These are phyloP conservation scores for Globisporangium canariense DNA, from an alignment of 352 stramenopile genomes.

Conservation along the genomic window DNA sequence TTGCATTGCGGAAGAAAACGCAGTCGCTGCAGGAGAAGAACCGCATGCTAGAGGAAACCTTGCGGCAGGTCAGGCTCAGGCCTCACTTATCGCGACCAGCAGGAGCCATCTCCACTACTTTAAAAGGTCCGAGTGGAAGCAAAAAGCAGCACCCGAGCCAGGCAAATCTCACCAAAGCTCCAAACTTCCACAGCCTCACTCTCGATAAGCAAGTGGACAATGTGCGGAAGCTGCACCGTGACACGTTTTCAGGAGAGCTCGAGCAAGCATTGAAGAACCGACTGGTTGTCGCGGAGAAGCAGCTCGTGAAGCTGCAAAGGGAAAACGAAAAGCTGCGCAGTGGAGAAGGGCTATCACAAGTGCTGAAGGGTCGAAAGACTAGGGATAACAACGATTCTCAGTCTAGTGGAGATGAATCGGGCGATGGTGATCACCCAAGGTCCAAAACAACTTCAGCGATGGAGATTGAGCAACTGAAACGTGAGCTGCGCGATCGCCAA, in stretches of 20 bases:
- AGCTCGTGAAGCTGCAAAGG: slow-evolving; percentile 59
- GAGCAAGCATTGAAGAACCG: slow-evolving; percentile 72
- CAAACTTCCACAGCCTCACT: slow-evolving; percentile 25
- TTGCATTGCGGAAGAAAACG: slow-evolving; percentile 67
- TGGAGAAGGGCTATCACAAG: not conserved
- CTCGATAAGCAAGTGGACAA: slow-evolving; percentile 42
- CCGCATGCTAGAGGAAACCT: slow-evolving; percentile 55
- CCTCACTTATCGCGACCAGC: slow-evolving; percentile 11
- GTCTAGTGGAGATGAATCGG: slow-evolving; percentile 19
- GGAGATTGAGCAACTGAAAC: slow-evolving; percentile 58
- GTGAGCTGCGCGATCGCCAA: slow-evolving; percentile 76
- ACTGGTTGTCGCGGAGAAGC: slow-evolving; percentile 65
- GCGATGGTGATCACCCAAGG: slow-evolving; percentile 20
- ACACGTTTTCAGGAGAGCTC: slow-evolving; percentile 51
- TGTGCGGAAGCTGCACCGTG: slow-evolving; percentile 45
- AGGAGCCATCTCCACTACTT: not conserved
- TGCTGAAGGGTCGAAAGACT: slow-evolving; percentile 7
- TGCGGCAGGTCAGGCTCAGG: slow-evolving; percentile 29
- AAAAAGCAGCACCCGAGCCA: slow-evolving; percentile 7
- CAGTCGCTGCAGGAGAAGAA: slow-evolving; percentile 71
- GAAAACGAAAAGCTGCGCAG: slow-evolving; percentile 64
- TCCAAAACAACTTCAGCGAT: slow-evolving; percentile 17
- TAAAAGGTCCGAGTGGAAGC: slow-evolving; percentile 14
- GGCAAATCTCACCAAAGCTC: slow-evolving; percentile 4
- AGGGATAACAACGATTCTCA: slow-evolving; percentile 36